A percentile compares a stretch with the other conserved stretches of the same genome.
Conservation (phyloP, 176 grass and related monocot genomes). For the Bromus sterilis region DNA sequence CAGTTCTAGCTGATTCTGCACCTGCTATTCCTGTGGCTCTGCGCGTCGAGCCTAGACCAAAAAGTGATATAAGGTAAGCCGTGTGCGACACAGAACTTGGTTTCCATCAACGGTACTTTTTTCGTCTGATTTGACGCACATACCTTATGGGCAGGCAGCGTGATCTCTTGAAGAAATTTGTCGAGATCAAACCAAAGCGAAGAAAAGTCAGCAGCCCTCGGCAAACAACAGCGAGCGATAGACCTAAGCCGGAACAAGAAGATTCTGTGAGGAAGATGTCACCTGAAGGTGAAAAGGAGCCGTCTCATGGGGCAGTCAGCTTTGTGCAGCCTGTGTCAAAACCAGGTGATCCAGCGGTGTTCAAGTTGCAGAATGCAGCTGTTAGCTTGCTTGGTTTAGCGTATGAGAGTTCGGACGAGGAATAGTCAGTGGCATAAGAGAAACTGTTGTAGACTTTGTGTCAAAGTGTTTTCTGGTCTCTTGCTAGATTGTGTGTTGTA, state of each 20-base stretch:
- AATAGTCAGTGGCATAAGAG: constrained; percentile 18
- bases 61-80: constrained; percentile 76
- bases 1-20: constrained; percentile 67
- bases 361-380: constrained; percentile 19
- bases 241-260: constrained; percentile 12
- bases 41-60: constrained; percentile 85
- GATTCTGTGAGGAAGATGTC: background rate
- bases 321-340: constrained; percentile 3
- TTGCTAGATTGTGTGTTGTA: constrained; percentile 16
- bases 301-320: background rate
- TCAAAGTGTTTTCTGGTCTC: constrained; percentile 9
- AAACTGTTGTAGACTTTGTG: constrained; percentile 24
- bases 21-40: constrained; percentile 61
- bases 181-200: constrained; percentile 80
- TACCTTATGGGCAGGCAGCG: background rate
- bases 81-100: background rate
- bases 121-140: background rate
- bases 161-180: constrained; percentile 72
- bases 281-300: background rate
- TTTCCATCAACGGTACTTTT: background rate
- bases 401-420: constrained; percentile 74
- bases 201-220: constrained; percentile 28
- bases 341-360: background rate
- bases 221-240: constrained; percentile 1
- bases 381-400: constrained; percentile 69